Base-by-base conservation (phyloP, 2,329 filamentous ascomycete species). In the Colletotrichum echinochloae region DNA sequence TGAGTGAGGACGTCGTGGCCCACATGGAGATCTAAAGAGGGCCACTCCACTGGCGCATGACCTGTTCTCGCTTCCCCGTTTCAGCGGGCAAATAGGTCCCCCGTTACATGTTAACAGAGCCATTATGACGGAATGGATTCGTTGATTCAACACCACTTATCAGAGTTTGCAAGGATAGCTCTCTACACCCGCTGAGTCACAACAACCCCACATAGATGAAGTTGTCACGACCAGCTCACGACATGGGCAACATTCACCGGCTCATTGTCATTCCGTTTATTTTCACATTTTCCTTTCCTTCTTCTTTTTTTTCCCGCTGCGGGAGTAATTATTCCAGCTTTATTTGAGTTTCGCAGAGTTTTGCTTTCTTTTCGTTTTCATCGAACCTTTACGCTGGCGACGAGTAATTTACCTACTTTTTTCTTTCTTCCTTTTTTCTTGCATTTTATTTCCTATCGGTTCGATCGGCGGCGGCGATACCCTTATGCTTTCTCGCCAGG, bases 1-100 rank as follows among this genome's bases (percentile, higher is more conserved):
- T 90, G 78, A 91, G 88, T 74, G 89, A 91, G 78, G 89, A 91
- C 72, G 84, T 91, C 56, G 88, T 88, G 37, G 84, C 85, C 5
- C 83, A 84, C 26, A 91, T 91, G 88, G 89, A 91, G 76, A 86
- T 91, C 74, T 89, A 85, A 79, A 73, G 59, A 60, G 65, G 62
- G 48, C 59, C 52, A 71, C 67, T 63, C 68, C 65, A 60, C 64
- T 63, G 56, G 52, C 63, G 48, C 71, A 59, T 62, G 61, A 60
- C 61, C 52, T 59, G 26, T 66, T 46, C 49, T 61, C 55, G 35
- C 52, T 62, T 54, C 61, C 41, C 66, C 66, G 60, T 72, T 72
- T 66, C 56, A 70, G 66, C 60, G 41, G 57, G 60, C 39, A 26
- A 41, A 46, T 41, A 60, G 54, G 60, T 52, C 66, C 35, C 55